phyloP scores from a whole-genome alignment of 345 rosid genomes.

The Iberis pinnata region DNA sequence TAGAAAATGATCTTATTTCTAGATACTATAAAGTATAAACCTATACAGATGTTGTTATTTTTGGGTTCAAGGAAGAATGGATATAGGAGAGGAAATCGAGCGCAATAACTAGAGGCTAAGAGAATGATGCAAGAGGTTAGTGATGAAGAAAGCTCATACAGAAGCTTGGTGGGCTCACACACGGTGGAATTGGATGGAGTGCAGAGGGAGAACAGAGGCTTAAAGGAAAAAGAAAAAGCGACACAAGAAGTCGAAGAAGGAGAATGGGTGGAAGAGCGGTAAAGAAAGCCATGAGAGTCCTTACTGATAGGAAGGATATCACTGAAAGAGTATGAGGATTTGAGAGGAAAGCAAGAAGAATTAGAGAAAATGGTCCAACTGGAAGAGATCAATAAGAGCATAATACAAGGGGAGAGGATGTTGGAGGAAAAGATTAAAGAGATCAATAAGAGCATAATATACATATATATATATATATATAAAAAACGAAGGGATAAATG shows the following conservation, averaged over 20 bases:
- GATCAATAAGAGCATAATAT: no score
- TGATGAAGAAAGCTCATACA: conserved; percentile 51
- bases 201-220: conserved; percentile 33
- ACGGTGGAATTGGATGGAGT: conserved; percentile 47
- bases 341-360: conserved; percentile 49
- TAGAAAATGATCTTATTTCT: no score
- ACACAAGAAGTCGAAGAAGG: conserved; percentile 17
- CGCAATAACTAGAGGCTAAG: no score
- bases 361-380: conserved; percentile 44
- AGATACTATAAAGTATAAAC: no score
- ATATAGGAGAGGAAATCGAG: no score
- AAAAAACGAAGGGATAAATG: no score
- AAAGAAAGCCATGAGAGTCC: conserved; percentile 44
- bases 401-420: conserved; percentile 36
- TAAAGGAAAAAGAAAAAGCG: conserved; percentile 33
- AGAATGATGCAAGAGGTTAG: conserved; percentile 38
- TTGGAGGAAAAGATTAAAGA: conserved; percentile 49
- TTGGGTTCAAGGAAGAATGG: no score
- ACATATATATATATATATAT: no score
- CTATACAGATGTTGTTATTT: no score
- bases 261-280: conserved; percentile 32
- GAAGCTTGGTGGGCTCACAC: conserved; percentile 36
- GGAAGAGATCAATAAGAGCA: conserved; percentile 42
- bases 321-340: conserved; percentile 39
- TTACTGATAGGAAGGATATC: conserved; percentile 42